Evolutionary conservation across 306 rosid species (phyloP).

Genomic region (Cicer yamashitae): DNA sequence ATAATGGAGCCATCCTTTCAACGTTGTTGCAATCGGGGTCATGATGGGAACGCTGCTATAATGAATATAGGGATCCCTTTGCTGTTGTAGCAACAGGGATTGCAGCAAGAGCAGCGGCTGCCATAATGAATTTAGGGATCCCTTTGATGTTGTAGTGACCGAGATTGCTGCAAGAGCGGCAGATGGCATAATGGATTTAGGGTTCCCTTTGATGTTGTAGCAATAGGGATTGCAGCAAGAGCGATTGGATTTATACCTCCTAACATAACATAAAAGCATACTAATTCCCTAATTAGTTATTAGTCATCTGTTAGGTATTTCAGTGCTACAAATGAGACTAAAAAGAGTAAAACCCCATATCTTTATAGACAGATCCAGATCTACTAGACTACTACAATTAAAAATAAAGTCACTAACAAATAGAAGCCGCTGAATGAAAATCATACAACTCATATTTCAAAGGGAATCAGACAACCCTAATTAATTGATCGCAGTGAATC

Average conservation of each 20-base stretch:
- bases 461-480: neutral
- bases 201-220: neutral
- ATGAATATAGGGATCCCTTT: constrained; percentile 5
- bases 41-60: neutral
- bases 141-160: neutral
- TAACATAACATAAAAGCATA: constrained; percentile 13
- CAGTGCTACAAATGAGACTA: neutral
- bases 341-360: neutral
- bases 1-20: neutral
- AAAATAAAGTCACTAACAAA: neutral
- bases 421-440: constrained; percentile 2
- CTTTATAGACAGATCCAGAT: neutral
- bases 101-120: neutral
- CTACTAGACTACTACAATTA: neutral
- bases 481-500: neutral
- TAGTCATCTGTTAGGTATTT: neutral
- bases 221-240: neutral
- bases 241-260: constrained; percentile 4
- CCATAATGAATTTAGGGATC: constrained; percentile 13
- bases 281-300: constrained; percentile 16
- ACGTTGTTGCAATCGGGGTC: neutral
- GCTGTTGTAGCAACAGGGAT: neutral
- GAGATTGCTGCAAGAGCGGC: neutral
- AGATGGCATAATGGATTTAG: too few relatives aligned
- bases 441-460: neutral